Percentiles rank a stretch among this genome's conserved stretches.
Evolutionary conservation across 495 filamentous ascomycete species (phyloP).

Genomic region (Podospora didyma): DNA sequence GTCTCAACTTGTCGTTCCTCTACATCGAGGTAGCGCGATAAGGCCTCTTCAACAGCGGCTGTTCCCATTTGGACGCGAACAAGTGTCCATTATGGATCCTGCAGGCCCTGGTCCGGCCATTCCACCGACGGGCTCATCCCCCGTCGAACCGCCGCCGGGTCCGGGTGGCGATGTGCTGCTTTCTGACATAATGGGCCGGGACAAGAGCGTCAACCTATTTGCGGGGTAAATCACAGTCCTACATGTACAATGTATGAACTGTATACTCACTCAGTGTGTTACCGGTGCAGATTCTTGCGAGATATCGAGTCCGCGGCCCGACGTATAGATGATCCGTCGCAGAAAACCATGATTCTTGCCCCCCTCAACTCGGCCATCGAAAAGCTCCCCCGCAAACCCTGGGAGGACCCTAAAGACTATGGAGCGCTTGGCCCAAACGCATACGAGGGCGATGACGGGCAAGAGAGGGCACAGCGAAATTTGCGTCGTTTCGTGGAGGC

Average conservation of each 20-base stretch:
- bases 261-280: not conserved
- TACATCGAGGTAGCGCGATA: conserved; percentile 8
- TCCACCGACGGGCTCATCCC: conserved; percentile 25
- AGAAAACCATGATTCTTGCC: conserved; percentile 87
- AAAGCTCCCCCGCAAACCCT: conserved; percentile 80
- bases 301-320: conserved; percentile 68
- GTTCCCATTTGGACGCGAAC: conserved; percentile 15
- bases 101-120: conserved; percentile 32
- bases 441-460: conserved; percentile 75
- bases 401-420: conserved; percentile 88
- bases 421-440: conserved; percentile 64
- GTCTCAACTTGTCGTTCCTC: conserved; percentile 25
- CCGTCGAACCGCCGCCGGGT: conserved; percentile 38
- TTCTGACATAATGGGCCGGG: conserved; percentile 80
- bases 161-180: conserved; percentile 51
- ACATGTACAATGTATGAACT: not conserved
- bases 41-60: not conserved
- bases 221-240: conserved; percentile 43
- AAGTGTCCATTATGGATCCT: conserved; percentile 35
- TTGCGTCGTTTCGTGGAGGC: conserved; percentile 81
- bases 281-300: conserved; percentile 55
- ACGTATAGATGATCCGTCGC: conserved; percentile 62
- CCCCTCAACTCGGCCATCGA: conserved; percentile 80
- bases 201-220: conserved; percentile 82
- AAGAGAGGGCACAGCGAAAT: conserved; percentile 75